Base-by-base conservation (phyloP, 202 grass and related monocot genomes). In the Elaeis oleifera region DNA sequence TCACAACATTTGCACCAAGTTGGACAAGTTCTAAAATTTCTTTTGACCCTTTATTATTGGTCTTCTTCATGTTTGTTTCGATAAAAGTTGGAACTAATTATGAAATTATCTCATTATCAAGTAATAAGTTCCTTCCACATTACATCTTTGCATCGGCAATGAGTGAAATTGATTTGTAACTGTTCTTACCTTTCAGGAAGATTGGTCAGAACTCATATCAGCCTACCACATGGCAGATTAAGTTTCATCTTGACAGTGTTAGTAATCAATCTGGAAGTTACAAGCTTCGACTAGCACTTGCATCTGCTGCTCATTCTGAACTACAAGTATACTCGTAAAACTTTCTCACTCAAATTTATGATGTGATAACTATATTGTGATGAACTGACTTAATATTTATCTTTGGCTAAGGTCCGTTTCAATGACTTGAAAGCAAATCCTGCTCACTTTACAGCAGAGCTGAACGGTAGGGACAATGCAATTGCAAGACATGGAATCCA, bases 401-500 rank as follows among this genome's bases (percentile, higher is more conserved):
- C 25, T 56, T 57, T 29, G 25, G 39, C 73, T n/a, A 71, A 89
- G 80, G 74, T 90, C 49, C 66, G 53, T 16, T 74, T 91, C 70
- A 91, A 87, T 51, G 21, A 59, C 9, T 18, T 26, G 6, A 31
- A 39, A n/a, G 54, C 56, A 14, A 62, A 20, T 11, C 24, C 56
- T 29, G 53, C 24, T 0, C 20, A 68, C 11, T 74, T 94, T 6
- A 79, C 50, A 4, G 81, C 89, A 17, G 9, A 3, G 7, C 23
- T 39, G 22, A 76, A 80, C 13, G 84, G 84, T 1, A 81, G 82
- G 0, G 62, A 68, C 27, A 95, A 95, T 51, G 65, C 58, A 5
- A 83, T 95, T 68, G 82, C 85, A 3, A 60, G 89, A 54, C 89
- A 89, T 5, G 79, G 89, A 23, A 79, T 80, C 6, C 78, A 73